phyloP scores from a whole-genome alignment of 2,329 filamentous ascomycete genomes.

The Verticillium klebahnii region DNA sequence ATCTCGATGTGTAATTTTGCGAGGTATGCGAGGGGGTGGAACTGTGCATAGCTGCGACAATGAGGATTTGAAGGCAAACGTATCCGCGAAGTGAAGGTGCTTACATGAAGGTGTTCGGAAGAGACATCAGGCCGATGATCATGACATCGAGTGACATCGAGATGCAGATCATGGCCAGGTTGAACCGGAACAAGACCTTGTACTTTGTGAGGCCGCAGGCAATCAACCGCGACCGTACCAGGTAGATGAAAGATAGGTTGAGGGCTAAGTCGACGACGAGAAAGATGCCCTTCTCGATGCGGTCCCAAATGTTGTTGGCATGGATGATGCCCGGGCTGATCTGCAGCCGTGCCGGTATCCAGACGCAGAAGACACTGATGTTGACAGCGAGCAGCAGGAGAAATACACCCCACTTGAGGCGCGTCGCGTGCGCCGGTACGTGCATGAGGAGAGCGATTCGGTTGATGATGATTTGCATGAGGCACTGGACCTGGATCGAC shows the following conservation, averaged over 20 bases:
- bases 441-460: slow-evolving; percentile 38
- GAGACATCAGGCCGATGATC: slow-evolving; percentile 3
- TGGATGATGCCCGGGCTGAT: slow-evolving; percentile 30
- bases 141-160: slow-evolving; percentile 21
- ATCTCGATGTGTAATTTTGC: slow-evolving; percentile 52
- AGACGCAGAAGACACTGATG: slow-evolving; percentile 44
- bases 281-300: slow-evolving; percentile 42
- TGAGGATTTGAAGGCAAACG: background rate
- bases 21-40: slow-evolving; percentile 46
- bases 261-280: slow-evolving; percentile 38
- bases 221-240: slow-evolving; percentile 39
- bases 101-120: slow-evolving; percentile 12
- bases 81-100: background rate
- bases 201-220: slow-evolving; percentile 45
- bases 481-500: slow-evolving; percentile 28
- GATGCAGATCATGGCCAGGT: slow-evolving; percentile 18
- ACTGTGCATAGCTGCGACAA: slow-evolving; percentile 13
- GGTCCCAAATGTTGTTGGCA: slow-evolving; percentile 45
- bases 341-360: slow-evolving; percentile 44
- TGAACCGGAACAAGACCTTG: slow-evolving; percentile 34
- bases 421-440: slow-evolving; percentile 26
- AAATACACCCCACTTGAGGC: slow-evolving; percentile 40
- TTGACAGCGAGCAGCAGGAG: slow-evolving; percentile 38
- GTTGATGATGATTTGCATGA: slow-evolving; percentile 50
- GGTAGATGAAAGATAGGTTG: slow-evolving; percentile 41